A percentile compares a stretch with the other conserved stretches of the same genome.
Conservation (phyloP, 2,329 filamentous ascomycete genomes). For the Rosellinia necatrix region DNA sequence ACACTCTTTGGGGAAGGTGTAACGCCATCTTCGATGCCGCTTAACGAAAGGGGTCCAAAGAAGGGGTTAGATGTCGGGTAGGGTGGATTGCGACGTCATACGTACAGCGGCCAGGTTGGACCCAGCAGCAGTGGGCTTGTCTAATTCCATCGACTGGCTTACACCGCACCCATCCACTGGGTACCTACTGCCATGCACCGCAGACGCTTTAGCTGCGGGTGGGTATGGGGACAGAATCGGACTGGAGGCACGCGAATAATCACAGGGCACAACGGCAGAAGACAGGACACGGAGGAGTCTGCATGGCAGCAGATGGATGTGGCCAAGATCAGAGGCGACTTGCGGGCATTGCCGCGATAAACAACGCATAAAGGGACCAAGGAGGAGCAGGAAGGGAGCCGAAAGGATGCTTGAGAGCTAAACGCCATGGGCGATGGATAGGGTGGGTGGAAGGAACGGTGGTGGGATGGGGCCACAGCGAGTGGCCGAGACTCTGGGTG, state of each 20-base stretch:
- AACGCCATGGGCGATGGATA: background rate
- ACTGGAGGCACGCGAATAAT: background rate
- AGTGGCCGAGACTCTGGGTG: too few species aligned
- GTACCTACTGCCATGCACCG: background rate
- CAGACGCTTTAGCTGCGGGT: background rate
- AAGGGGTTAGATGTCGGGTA: constrained; percentile 14
- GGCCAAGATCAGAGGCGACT: constrained; percentile 2
- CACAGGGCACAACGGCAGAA: background rate
- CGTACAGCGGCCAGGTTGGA: constrained; percentile 24
- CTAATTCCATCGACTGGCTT: background rate
- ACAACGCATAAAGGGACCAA: background rate
- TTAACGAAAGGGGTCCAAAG: constrained; percentile 21
- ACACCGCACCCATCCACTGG: background rate
- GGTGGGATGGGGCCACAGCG: too few species aligned
- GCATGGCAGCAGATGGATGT: background rate
- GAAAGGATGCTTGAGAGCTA: too few species aligned
- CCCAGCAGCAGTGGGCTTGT: constrained; percentile 3
- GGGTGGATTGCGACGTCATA: constrained; percentile 35
- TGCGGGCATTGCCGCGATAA: background rate
- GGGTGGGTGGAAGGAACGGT: background rate
- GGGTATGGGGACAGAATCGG: background rate
- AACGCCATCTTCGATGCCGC: constrained; percentile 1
- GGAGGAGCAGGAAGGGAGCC: background rate
- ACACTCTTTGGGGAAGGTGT: constrained; percentile 12
- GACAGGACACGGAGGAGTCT: too few species aligned